Evolutionary conservation across 805 yeast genomes (phyloP), one percentile per base, ranked within the genome.

Genomic region (Nakazawaea populi): DNA sequence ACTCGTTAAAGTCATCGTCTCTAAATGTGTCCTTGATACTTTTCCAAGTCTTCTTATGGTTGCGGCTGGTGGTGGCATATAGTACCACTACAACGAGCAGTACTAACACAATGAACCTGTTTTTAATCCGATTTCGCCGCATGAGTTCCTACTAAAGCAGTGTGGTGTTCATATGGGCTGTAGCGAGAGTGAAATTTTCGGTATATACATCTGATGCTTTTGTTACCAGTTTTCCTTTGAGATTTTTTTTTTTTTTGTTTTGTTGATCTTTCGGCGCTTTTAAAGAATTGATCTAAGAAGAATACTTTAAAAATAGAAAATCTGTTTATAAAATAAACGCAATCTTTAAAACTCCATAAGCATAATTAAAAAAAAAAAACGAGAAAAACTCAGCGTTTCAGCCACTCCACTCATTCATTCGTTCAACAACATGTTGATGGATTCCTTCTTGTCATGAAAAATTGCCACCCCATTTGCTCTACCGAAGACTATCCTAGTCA

Each of bases 401-500:
- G 8, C 1, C 11, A 32, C 18, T 28, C 12, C 27, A 11, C 35
- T 29, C 36, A 27, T 12, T 8, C 35, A 24, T 11, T 10, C 52
- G 29, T 44, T 49, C 44, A 49, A 43, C 40, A 49, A 35, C 31
- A 38, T 27, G 38, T 44, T 44, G 4, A 49, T 44, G 10, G 47
- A 44, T 12, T 44, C 52, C 24, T 44, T 40, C 4, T 40, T 41
- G 28, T 50, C 52, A 37, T 46, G 53, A 27, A 51, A 48, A 12
- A 51, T 46, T 2, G 51, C 51, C 24, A 31, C 50, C 27, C 55
- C 56, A 12, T 29, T 49, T 24, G 54, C 53, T 37, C 47, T 44
- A 8, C 54, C 56, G 41, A 54, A 51, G 14, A 46, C 48, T 27
- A 54, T 48, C 32, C 46, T 51, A 5, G 41, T 28, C 40, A 38